A percentile compares a stretch with the other conserved stretches of the same genome.
Conservation (phyloP, 345 rosid species). For the Ailanthus altissimus region DNA sequence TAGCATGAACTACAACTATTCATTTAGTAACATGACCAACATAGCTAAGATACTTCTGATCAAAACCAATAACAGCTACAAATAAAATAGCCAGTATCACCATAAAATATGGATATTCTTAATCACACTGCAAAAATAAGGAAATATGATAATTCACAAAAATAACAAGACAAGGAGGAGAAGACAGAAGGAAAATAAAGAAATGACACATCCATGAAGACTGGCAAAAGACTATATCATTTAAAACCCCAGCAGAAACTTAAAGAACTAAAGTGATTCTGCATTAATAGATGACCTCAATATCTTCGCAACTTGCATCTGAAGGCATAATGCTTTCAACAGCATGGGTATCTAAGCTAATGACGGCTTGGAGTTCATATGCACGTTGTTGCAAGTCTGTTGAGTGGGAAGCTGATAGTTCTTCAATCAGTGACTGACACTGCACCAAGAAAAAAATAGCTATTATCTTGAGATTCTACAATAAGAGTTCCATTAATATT, state of each 20-base stretch:
- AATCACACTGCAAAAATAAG: neutral
- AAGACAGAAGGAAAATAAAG: neutral
- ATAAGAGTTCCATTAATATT: neutral
- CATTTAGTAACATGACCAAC: neutral
- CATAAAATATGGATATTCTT: neutral
- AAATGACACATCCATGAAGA: neutral
- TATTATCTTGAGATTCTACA: neutral
- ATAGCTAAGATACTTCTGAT: neutral
- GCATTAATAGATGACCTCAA: constrained; percentile 57
- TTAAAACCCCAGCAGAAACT: neutral
- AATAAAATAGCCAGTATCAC: neutral
- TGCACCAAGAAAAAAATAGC: constrained; percentile 39
- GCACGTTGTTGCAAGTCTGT: constrained; percentile 99
- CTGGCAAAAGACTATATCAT: neutral
- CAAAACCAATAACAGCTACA: neutral
- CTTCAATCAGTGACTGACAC: constrained; percentile 93
- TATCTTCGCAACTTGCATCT: constrained; percentile 95
- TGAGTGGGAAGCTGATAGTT: constrained; percentile 87
- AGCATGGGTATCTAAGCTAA: constrained; percentile 65
- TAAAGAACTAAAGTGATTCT: neutral
- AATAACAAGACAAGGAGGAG: neutral
- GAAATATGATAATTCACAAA: neutral
- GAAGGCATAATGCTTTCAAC: constrained; percentile 70
- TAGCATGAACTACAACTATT: neutral
- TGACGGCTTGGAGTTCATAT: constrained; percentile 83